A percentile compares a stretch with the other conserved stretches of the same genome.
Evolutionary conservation across 345 rosid species (phyloP).

Genomic region (Syzygium aromaticum): DNA sequence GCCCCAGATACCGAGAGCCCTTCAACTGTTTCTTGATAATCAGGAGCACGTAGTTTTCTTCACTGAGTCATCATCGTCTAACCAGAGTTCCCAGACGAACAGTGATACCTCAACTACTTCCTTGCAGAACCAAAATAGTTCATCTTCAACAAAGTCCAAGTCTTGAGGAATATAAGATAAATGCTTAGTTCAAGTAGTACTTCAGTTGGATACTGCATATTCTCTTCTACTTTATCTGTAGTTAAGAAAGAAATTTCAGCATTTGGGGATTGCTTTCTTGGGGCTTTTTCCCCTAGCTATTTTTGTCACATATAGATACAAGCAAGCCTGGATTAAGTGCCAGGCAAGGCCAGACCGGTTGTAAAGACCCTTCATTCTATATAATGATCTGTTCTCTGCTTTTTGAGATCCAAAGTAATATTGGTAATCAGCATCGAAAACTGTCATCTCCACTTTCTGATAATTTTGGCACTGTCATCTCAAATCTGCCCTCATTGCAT

Average conservation of each 20-base stretch:
- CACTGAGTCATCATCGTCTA: constrained; percentile 39
- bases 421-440: not conserved
- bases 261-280: no score
- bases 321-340: no score
- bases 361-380: no score
- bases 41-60: constrained; percentile 32
- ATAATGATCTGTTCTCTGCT: no score
- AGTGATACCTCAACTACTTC: constrained; percentile 16
- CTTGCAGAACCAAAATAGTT: constrained; percentile 15
- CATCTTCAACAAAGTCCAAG: no score
- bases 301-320: no score
- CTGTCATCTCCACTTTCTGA: not conserved
- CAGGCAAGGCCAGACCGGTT: no score
- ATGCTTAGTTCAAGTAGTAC: no score
- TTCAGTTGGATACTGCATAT: not conserved
- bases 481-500: no score
- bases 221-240: no score
- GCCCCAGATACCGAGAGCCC: constrained; percentile 54
- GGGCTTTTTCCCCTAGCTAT: no score
- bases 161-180: not conserved
- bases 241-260: no score
- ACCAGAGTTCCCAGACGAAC: constrained; percentile 19
- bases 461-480: not conserved
- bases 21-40: constrained; percentile 31
- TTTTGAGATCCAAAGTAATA: constrained; percentile 4